Evolutionary conservation across 768 basidiomycete species (phyloP).

Genomic region (Lactarius pseudohatsudake): DNA sequence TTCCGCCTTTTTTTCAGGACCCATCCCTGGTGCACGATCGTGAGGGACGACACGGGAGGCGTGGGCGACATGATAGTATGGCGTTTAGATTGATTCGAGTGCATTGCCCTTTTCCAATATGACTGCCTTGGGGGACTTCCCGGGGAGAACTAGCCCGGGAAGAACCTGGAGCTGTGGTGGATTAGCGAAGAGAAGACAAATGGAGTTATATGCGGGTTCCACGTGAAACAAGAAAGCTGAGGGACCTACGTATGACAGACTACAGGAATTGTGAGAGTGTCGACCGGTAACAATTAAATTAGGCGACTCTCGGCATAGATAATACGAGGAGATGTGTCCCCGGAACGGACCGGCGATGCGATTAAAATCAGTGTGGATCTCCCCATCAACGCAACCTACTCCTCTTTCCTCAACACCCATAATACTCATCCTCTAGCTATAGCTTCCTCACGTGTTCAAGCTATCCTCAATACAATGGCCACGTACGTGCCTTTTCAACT

Average conservation of each 20-base stretch:
- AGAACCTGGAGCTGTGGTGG: not conserved
- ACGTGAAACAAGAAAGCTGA: not conserved
- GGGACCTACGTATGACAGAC: not conserved
- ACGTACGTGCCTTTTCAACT: conserved; percentile 49
- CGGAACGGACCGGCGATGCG: conserved; percentile 21
- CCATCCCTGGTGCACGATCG: conserved; percentile 67
- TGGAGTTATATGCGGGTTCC: not conserved
- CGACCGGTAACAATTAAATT: not conserved
- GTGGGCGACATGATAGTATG: not conserved
- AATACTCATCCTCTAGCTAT: conserved; percentile 12
- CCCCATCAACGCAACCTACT: not conserved
- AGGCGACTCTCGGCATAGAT: not conserved
- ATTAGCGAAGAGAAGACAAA: not conserved
- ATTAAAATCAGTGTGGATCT: conserved; percentile 14
- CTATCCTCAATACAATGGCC: conserved; percentile 42
- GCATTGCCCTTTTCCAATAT: not conserved
- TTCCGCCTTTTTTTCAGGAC: conserved; percentile 83
- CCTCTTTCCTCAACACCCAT: conserved; percentile 26
- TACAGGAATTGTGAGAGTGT: not conserved
- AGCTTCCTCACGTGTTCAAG: conserved; percentile 36
- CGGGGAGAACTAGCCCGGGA: not conserved
- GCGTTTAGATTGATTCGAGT: conserved; percentile 1
- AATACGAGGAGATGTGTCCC: not conserved
- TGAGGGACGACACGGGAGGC: not conserved
- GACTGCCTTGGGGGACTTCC: not conserved